Conservation (phyloP, 2,329 filamentous ascomycete species). For the Elsinoe arachidis region DNA sequence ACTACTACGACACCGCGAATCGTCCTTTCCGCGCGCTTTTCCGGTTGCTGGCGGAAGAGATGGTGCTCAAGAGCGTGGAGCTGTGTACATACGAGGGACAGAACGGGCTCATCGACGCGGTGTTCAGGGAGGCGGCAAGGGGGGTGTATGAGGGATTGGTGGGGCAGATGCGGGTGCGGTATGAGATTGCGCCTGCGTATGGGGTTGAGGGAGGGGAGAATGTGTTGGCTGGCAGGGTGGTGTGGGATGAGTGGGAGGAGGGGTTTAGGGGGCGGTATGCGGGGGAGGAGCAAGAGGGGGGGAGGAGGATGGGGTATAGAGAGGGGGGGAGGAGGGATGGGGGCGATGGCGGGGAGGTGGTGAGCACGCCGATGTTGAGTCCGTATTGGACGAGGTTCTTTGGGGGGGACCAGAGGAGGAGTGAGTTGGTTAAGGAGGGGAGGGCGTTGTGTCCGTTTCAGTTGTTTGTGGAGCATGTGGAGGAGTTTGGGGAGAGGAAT, state of each 20-base stretch:
- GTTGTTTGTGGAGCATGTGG: background rate
- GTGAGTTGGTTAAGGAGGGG: background rate
- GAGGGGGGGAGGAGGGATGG: background rate
- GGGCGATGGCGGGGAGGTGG: background rate
- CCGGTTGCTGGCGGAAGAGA: background rate
- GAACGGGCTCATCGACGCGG: constrained; percentile 1
- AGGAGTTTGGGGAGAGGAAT: constrained; percentile 5
- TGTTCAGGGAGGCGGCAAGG: constrained; percentile 3
- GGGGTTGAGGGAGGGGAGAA: constrained; percentile 8
- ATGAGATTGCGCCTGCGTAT: constrained; percentile 7
- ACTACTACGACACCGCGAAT: constrained; percentile 7
- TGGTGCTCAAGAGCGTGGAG: constrained; percentile 1
- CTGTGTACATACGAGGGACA: constrained; percentile 6
- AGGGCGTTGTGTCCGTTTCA: constrained; percentile 10
- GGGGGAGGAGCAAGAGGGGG: background rate
- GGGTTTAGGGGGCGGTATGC: background rate
- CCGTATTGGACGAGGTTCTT: constrained; percentile 9
- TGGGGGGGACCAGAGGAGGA: background rate
- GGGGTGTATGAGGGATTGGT: constrained; percentile 1
- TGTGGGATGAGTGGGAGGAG: constrained; percentile 12
- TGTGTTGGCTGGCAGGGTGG: constrained; percentile 3
- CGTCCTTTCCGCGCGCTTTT: background rate
- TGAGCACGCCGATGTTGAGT: constrained; percentile 9
- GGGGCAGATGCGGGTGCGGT: background rate
- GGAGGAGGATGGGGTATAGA: constrained; percentile 2